Percentiles rank a stretch among this genome's conserved stretches.
phyloP scores from a whole-genome alignment of 371 early-diverging fungal species.

The Rhizopus microsporus region DNA sequence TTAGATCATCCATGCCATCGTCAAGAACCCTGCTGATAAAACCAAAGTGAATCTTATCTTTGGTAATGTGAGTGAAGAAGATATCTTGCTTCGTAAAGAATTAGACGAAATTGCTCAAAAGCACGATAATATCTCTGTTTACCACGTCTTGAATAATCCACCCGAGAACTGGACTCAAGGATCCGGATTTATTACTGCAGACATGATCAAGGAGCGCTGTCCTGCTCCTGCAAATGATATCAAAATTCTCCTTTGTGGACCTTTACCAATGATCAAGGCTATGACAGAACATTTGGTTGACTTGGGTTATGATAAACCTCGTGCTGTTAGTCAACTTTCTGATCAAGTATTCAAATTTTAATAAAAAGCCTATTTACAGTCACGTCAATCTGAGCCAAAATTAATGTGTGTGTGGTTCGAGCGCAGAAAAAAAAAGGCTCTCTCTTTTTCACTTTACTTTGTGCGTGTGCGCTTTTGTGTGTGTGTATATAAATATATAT shows the following conservation, averaged over 20 bases:
- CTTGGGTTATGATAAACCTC: constrained; percentile 76
- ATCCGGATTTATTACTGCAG: constrained; percentile 83
- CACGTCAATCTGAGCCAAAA: background rate
- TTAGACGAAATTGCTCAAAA: constrained; percentile 76
- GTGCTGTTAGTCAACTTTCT: constrained; percentile 81
- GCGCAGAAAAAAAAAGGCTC: too few relatives aligned
- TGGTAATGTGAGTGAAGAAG: constrained; percentile 89
- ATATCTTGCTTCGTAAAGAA: constrained; percentile 86
- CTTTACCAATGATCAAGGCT: constrained; percentile 91
- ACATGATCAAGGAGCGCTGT: constrained; percentile 75
- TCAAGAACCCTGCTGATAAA: constrained; percentile 83
- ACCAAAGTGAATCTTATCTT: constrained; percentile 85
- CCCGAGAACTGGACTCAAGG: constrained; percentile 86
- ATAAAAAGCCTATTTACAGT: constrained; percentile 1
- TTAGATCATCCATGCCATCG: constrained; percentile 79
- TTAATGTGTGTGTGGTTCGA: too few relatives aligned
- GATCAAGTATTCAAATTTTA: constrained; percentile 56
- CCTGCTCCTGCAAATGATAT: constrained; percentile 78
- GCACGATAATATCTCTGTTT: constrained; percentile 80
- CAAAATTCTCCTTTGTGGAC: constrained; percentile 95
- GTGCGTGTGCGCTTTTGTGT: background rate
- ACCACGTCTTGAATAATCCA: constrained; percentile 85
- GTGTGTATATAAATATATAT: background rate
- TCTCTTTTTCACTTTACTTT: background rate
- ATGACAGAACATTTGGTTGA: constrained; percentile 72